Percentiles rank a stretch among this genome's conserved stretches.
These are phyloP conservation scores for Penicillium paradoxum DNA, from an alignment of 495 filamentous ascomycete species.

Conservation along the genomic window DNA sequence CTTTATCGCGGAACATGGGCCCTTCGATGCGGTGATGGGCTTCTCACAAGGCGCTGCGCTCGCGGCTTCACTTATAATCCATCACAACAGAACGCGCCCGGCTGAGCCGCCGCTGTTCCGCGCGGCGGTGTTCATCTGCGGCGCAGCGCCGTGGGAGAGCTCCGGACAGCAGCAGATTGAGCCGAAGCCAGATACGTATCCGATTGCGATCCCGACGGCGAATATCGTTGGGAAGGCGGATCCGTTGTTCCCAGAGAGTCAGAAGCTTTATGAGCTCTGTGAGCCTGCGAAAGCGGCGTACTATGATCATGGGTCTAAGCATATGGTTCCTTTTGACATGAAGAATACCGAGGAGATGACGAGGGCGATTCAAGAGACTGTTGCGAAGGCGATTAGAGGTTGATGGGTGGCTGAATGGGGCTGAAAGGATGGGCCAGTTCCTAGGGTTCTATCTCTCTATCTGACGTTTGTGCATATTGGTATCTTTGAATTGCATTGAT, in stretches of 20 bases:
- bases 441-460: background rate
- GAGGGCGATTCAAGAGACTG: conserved; percentile 25
- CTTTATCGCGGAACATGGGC: conserved; percentile 32
- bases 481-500: background rate
- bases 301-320: conserved; percentile 38
- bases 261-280: conserved; percentile 33
- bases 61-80: conserved; percentile 30
- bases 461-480: background rate
- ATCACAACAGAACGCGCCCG: conserved; percentile 30
- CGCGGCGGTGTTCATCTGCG: conserved; percentile 40
- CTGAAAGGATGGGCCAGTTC: background rate
- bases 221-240: conserved; percentile 39
- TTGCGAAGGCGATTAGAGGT: conserved; percentile 21
- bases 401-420: background rate
- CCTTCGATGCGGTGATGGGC: conserved; percentile 45
- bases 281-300: conserved; percentile 30
- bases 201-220: conserved; percentile 35
- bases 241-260: conserved; percentile 23
- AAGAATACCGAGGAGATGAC: conserved; percentile 33
- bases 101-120: conserved; percentile 29
- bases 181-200: conserved; percentile 14
- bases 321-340: conserved; percentile 39
- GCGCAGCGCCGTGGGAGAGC: conserved; percentile 28
- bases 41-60: conserved; percentile 45
- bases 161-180: conserved; percentile 16